Conservation (phyloP, 495 filamentous ascomycete species). For the Bombardia bombarda region DNA sequence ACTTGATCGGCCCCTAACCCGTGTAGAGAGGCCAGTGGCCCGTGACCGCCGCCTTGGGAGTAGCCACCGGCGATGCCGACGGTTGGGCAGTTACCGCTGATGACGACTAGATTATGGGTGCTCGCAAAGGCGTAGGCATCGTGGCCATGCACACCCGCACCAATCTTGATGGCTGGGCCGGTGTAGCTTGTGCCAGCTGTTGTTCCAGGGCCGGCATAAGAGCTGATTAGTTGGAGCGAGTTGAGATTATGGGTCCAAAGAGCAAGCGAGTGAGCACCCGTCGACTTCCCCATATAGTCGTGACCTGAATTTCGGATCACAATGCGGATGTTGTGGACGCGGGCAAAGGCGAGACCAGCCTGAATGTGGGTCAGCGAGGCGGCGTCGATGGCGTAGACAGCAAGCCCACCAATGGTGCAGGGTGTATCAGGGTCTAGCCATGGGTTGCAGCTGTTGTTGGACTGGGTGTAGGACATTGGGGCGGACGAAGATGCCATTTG, state of each 20-base stretch:
- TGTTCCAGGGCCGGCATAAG: conserved; percentile 16
- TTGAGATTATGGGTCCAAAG: conserved; percentile 61
- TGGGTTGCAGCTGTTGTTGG: too few species aligned
- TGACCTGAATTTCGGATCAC: conserved; percentile 62
- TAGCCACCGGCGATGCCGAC: conserved; percentile 47
- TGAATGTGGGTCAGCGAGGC: conserved; percentile 47
- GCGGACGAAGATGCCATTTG: too few species aligned
- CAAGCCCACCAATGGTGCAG: neutral
- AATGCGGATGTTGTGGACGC: conserved; percentile 48
- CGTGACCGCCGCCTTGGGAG: conserved; percentile 47
- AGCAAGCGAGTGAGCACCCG: conserved; percentile 41
- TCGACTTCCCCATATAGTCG: conserved; percentile 44
- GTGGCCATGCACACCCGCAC: conserved; percentile 35
- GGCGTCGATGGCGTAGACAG: conserved; percentile 44
- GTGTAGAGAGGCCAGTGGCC: conserved; percentile 29
- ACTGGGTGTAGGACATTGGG: too few species aligned
- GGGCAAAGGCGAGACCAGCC: conserved; percentile 54
- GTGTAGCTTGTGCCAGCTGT: conserved; percentile 27
- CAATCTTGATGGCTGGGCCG: conserved; percentile 41
- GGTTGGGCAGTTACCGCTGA: conserved; percentile 45
- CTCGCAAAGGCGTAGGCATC: conserved; percentile 38
- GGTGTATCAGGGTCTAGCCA: too few species aligned
- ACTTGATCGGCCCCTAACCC: conserved; percentile 46
- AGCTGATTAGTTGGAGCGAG: conserved; percentile 30
- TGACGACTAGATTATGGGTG: conserved; percentile 26